Evolutionary conservation across 805 yeast genomes (phyloP), one percentile per base, ranked within the genome.

Genomic region (Saccharomycopsis fodiens): DNA sequence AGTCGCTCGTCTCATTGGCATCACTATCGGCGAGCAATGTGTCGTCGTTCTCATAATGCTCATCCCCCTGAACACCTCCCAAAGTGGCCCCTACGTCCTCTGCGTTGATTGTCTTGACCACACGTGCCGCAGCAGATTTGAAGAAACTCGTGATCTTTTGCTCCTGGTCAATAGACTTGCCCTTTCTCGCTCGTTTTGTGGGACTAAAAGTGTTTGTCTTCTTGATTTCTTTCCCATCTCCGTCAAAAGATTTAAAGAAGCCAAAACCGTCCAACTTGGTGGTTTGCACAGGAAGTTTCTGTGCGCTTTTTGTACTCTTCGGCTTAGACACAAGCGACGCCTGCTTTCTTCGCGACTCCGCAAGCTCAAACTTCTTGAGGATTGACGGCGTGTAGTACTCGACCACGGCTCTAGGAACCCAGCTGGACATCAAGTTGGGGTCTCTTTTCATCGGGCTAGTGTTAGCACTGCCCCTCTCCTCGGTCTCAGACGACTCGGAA

Each of bases 311-410:
- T 29, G 19, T 21, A n/a, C 16, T 12, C 21, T 15, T 35, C 25
- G 34, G n/a, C 25, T 42, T 36, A 12, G n/a, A 32, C n/a, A 31
- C 44, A 21, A 25, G 3, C 17, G 13, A 7, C 10, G 6, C 10
- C 29, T 25, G 10, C 30, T 22, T 40, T 7, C 21, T 29, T 6
- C 27, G 30, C 21, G 8, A 15, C 12, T 31, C 31, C 19, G 30
- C 19, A 27, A 22, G 31, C 19, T 41, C 41, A 31, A 32, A 45
- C 16, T 29, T 17, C 40, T 41, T 23, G 8, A 45, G n/a, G 37
- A 45, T n/a, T 21, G 17, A 19, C 19, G 49, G 49, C 20, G 35
- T 41, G 35, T 42, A 42, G 23, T 46, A 42, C n/a, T 37, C 4
- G 3, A 25, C 44, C 16, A 42, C 25, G 15, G 37, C 43, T 38